These are phyloP conservation scores for Trichoderma virens DNA, from an alignment of 495 filamentous ascomycete genomes.

Conservation along the genomic window DNA sequence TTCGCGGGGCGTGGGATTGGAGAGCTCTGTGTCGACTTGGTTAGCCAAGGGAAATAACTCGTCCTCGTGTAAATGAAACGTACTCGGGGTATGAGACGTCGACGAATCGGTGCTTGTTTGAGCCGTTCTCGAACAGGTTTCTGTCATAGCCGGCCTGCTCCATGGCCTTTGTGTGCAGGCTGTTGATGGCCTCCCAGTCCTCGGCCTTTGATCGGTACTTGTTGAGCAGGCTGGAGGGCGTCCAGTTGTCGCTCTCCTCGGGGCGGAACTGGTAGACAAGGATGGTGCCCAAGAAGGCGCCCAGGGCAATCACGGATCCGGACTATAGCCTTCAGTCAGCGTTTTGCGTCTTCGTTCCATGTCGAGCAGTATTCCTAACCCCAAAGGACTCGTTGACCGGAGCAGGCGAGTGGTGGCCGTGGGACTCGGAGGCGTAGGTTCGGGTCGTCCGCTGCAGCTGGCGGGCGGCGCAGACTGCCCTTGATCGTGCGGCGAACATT, in stretches of 20 bases:
- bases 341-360: not conserved
- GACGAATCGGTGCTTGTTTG: constrained; percentile 23
- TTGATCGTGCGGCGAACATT: constrained; percentile 41
- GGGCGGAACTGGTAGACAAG: constrained; percentile 34
- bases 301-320: constrained; percentile 32
- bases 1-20: constrained; percentile 32
- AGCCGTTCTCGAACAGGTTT: constrained; percentile 30
- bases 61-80: constrained; percentile 16
- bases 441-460: constrained; percentile 25
- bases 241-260: constrained; percentile 33
- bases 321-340: constrained; percentile 17
- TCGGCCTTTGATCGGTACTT: constrained; percentile 29
- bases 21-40: constrained; percentile 30
- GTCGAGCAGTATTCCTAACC: constrained; percentile 24
- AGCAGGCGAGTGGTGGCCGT: constrained; percentile 27
- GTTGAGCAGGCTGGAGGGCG: constrained; percentile 25
- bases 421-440: constrained; percentile 37
- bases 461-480: constrained; percentile 29
- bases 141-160: constrained; percentile 44
- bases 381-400: constrained; percentile 35
- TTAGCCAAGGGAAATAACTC: constrained; percentile 13
- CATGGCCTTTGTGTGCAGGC: constrained; percentile 29
- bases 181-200: constrained; percentile 33
- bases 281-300: constrained; percentile 24
- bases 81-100: constrained; percentile 44